Evolutionary conservation across 768 basidiomycete genomes (phyloP).

Genomic region (Boletellus emodensis): DNA sequence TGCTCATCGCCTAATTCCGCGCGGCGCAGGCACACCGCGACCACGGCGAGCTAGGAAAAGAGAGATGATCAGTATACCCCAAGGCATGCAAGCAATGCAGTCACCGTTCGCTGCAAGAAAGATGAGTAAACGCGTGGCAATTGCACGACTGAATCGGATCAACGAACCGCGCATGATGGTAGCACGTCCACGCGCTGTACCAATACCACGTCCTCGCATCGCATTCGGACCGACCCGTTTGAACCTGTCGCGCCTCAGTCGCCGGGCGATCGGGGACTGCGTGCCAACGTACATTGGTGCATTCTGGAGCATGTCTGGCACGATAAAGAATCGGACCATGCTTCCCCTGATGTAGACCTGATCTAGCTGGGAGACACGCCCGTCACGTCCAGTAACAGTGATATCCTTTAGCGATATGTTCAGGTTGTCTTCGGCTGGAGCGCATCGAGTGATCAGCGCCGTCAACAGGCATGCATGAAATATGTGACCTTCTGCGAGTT

Average conservation of each 20-base stretch:
- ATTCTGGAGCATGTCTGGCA: slow-evolving; percentile 98
- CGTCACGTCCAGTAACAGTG: slow-evolving; percentile 96
- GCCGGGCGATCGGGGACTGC: slow-evolving; percentile 1
- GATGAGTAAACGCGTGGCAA: slow-evolving; percentile 12
- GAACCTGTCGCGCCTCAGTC: slow-evolving; percentile 61
- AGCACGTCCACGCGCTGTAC: slow-evolving; percentile 96
- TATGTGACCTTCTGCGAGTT: slow-evolving; percentile 81
- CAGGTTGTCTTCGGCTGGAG: slow-evolving; percentile 93
- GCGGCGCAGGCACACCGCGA: slow-evolving; percentile 70
- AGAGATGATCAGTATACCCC: slow-evolving; percentile 11
- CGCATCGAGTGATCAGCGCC: slow-evolving; percentile 17
- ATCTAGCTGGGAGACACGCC: slow-evolving; percentile 96
- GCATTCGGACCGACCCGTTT: slow-evolving; percentile 98
- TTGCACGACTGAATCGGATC: slow-evolving; percentile 4
- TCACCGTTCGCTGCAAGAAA: slow-evolving; percentile 68
- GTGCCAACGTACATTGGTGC: slow-evolving; percentile 82
- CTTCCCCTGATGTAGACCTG: slow-evolving; percentile 99
- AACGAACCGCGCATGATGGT: slow-evolving; percentile 94
- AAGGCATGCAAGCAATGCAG: slow-evolving; percentile 11
- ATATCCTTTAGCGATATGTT: slow-evolving; percentile 96
- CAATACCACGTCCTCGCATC: slow-evolving; percentile 98
- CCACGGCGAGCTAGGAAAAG: slow-evolving; percentile 70
- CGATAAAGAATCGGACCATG: slow-evolving; percentile 98
- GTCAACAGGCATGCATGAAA: slow-evolving; percentile 4
- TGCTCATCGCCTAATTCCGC: slow-evolving; percentile 76